Evolutionary conservation across 176 grass and related monocot species (phyloP).

Genomic region (Luzula sylvatica): DNA sequence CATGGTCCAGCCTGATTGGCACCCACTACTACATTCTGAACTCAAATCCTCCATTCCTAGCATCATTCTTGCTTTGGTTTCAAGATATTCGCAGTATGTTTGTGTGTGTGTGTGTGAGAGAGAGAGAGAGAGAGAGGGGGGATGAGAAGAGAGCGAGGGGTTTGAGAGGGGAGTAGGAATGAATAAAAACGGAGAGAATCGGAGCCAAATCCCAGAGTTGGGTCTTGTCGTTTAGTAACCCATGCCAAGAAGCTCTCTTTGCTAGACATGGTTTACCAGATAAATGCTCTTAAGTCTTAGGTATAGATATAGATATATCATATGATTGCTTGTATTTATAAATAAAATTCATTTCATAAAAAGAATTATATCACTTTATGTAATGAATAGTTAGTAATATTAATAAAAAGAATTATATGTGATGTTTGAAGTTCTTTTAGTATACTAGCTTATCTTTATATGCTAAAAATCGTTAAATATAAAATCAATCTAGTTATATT

Average conservation of each 20-base stretch:
- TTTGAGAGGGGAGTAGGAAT: not conserved
- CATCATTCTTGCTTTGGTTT: conserved; percentile 13
- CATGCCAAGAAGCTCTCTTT: not conserved
- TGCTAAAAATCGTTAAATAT: no score
- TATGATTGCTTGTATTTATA: no score
- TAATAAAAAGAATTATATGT: no score
- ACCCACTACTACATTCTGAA: conserved; percentile 93
- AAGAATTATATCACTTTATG: no score
- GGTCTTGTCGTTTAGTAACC: conserved; percentile 21
- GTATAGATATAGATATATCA: no score
- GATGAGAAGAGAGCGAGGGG: not conserved
- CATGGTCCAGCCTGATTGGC: conserved; percentile 97
- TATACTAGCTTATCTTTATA: no score
- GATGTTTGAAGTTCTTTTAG: no score
- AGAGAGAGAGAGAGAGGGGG: not conserved
- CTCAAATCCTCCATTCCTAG: conserved; percentile 38
- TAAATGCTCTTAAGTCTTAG: no score
- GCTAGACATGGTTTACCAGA: not conserved
- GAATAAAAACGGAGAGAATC: conserved; percentile 11
- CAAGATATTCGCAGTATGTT: not conserved
- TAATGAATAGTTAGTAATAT: no score
- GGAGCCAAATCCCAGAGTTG: conserved; percentile 6
- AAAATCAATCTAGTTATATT: no score
- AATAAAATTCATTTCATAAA: no score
- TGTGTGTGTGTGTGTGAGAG: not conserved